Conservation (phyloP, 1,139 yeast species). For the Protomyces gravidus region DNA sequence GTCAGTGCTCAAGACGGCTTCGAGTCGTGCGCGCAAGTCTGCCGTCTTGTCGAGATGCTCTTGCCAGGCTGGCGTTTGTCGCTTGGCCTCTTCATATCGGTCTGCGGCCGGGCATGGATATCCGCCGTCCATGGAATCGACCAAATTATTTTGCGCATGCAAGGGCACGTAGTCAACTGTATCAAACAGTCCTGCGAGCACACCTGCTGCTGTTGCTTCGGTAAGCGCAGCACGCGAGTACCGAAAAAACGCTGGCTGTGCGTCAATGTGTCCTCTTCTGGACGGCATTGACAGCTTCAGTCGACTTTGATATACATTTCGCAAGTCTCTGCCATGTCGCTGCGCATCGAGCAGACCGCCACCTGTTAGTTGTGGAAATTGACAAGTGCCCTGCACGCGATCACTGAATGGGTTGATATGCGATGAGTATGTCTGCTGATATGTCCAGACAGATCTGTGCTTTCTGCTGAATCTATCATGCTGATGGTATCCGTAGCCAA, state of each 20-base stretch:
- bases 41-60: background rate
- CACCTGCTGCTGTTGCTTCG: conserved; percentile 42
- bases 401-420: background rate
- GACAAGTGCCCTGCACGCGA: conserved; percentile 36
- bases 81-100: background rate
- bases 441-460: background rate
- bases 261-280: conserved; percentile 31
- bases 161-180: background rate
- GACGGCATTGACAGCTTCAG: conserved; percentile 31
- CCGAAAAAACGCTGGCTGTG: conserved; percentile 39
- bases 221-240: conserved; percentile 44
- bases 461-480: too few relatives aligned
- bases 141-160: background rate
- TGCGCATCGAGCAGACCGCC: conserved; percentile 43
- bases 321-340: conserved; percentile 43
- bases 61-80: background rate
- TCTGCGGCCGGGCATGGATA: background rate
- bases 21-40: background rate
- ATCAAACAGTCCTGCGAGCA: conserved; percentile 41
- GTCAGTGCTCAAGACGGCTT: background rate
- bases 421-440: background rate
- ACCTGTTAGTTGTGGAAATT: conserved; percentile 43
- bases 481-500: background rate
- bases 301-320: conserved; percentile 40
- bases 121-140: background rate